phyloP scores from a whole-genome alignment of 306 rosid species.

The Carpinus viminea region DNA sequence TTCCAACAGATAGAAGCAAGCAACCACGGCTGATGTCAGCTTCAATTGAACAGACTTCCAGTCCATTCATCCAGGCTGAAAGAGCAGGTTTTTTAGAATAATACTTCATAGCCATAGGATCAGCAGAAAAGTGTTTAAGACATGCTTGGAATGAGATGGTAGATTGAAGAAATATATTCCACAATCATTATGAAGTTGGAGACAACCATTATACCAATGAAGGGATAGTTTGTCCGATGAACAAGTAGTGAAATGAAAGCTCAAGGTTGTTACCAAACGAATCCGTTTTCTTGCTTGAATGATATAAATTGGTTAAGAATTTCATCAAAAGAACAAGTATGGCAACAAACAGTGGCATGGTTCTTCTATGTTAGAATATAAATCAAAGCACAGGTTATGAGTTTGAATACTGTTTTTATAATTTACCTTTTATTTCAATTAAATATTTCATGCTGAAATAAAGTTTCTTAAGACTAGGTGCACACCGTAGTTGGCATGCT shows the following conservation, averaged over 20 bases:
- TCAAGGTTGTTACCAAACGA: not conserved
- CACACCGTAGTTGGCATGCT: not conserved
- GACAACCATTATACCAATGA: not conserved
- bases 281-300: not conserved
- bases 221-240: not conserved
- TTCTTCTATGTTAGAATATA: not conserved
- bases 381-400: too few relatives aligned
- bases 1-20: conserved; percentile 74
- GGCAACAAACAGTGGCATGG: not conserved
- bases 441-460: not conserved
- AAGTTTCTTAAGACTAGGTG: not conserved
- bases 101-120: not conserved
- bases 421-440: too few relatives aligned
- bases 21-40: conserved; percentile 57
- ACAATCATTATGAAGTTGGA: not conserved
- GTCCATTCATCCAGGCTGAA: conserved; percentile 86
- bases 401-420: too few relatives aligned
- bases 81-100: not conserved
- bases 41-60: conserved; percentile 80
- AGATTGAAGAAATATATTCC: not conserved
- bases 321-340: not conserved
- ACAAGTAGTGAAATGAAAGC: not conserved
- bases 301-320: not conserved
- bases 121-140: not conserved
- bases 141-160: conserved; percentile 15